phyloP scores from a whole-genome alignment of 208 protist genomes.

The Crithidia thermophila region DNA sequence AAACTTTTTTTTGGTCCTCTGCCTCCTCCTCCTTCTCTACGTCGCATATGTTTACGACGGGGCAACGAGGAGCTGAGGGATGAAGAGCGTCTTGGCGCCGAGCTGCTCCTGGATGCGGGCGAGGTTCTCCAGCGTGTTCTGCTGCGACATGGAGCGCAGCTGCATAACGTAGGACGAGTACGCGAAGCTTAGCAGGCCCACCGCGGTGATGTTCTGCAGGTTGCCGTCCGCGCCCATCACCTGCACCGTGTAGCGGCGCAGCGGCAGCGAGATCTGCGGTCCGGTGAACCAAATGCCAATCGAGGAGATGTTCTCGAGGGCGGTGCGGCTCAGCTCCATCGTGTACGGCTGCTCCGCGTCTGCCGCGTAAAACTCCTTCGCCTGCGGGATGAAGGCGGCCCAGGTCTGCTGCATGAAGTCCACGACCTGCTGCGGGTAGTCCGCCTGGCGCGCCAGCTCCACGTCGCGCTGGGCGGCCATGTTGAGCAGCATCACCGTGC shows the following conservation, averaged over 20 bases:
- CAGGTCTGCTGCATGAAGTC: conserved; percentile 65
- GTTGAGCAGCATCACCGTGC: conserved; percentile 50
- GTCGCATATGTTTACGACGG: conserved; percentile 16
- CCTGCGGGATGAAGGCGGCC: conserved; percentile 56
- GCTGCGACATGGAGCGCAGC: conserved; percentile 47
- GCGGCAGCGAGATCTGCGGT: conserved; percentile 57
- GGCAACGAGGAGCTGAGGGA: conserved; percentile 53
- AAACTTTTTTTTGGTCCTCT: too few species aligned
- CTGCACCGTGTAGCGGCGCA: conserved; percentile 67
- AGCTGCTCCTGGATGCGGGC: conserved; percentile 50
- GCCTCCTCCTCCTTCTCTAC: too few species aligned
- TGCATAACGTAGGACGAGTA: conserved; percentile 87
- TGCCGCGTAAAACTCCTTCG: conserved; percentile 38
- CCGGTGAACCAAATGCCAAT: conserved; percentile 77
- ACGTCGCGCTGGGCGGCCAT: conserved; percentile 55
- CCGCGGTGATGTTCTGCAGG: conserved; percentile 48
- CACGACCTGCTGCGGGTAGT: conserved; percentile 41
- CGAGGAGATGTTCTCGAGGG: conserved; percentile 72
- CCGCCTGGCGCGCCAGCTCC: background rate
- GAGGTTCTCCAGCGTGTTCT: conserved; percentile 45
- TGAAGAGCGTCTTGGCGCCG: conserved; percentile 49
- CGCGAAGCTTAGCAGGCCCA: conserved; percentile 67
- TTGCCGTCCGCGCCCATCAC: conserved; percentile 35
- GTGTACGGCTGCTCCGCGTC: conserved; percentile 19
- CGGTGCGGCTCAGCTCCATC: conserved; percentile 34